phyloP scores from a whole-genome alignment of 1,139 yeast genomes.

The Pichia sp. region DNA sequence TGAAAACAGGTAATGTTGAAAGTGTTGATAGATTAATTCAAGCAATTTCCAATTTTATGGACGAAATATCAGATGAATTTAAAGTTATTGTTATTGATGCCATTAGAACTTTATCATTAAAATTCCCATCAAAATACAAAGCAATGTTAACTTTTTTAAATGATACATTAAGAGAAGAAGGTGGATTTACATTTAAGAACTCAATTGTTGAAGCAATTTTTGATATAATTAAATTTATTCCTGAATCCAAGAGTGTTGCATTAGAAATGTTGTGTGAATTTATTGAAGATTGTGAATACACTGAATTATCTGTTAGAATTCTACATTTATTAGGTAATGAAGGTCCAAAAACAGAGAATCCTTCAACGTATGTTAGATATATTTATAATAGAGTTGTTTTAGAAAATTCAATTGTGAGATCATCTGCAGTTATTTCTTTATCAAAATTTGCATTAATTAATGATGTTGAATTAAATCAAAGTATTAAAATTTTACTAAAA shows the following conservation, averaged over 20 bases:
- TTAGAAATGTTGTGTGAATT: slow-evolving; percentile 89
- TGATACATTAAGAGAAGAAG: slow-evolving; percentile 85
- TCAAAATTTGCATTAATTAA: slow-evolving; percentile 79
- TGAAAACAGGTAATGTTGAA: slow-evolving; percentile 90
- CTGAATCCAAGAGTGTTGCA: slow-evolving; percentile 80
- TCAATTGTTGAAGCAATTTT: slow-evolving; percentile 87
- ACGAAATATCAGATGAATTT: slow-evolving; percentile 93
- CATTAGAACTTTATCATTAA: slow-evolving; percentile 81
- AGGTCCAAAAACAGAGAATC: slow-evolving; percentile 83
- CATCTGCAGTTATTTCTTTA: slow-evolving; percentile 90
- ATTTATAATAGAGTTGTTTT: slow-evolving; percentile 94
- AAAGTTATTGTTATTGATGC: slow-evolving; percentile 93
- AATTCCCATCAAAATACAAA: slow-evolving; percentile 87
- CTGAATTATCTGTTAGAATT: slow-evolving; percentile 86
- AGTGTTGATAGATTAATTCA: slow-evolving; percentile 84
- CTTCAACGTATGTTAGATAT: slow-evolving; percentile 89
- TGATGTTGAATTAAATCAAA: slow-evolving; percentile 63
- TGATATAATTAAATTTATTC: slow-evolving; percentile 82
- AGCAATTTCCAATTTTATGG: slow-evolving; percentile 84
- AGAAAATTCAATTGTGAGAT: slow-evolving; percentile 90
- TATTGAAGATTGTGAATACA: slow-evolving; percentile 96
- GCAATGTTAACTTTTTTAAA: slow-evolving; percentile 77
- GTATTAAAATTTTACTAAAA: slow-evolving; percentile 67
- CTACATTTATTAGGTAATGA: slow-evolving; percentile 88
- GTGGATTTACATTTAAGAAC: slow-evolving; percentile 74